Evolutionary conservation across 2,329 filamentous ascomycete species (phyloP), one percentile per base, ranked within the genome.

Genomic region (Phialophora chinensis): DNA sequence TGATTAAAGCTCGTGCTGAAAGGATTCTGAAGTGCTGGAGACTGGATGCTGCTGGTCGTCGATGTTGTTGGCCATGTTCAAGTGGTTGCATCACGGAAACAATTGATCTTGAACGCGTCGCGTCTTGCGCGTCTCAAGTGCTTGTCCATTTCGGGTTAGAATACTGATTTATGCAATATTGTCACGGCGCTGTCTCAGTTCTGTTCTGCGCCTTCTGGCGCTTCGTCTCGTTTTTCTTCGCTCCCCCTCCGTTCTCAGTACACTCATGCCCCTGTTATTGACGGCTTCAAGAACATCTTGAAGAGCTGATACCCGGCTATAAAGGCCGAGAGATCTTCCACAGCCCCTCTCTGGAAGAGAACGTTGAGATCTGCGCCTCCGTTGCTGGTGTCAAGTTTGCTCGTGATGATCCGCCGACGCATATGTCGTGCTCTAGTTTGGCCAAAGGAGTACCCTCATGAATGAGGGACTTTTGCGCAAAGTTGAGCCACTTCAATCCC

Each of bases 1-100:
- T n/a, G 44, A 60, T 50, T 29, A 58, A 60, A 58, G 62, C 49
- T 69, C 67, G 42, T 65, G 67, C 47, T 17, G 47, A 61, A 66
- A 60, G 29, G 44, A 20, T 42, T 20, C 7, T 35, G 47, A 25
- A 38, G 38, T 59, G 62, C 23, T 57, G 62, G 50, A 57, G 56
- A 60, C 58, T 53, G 52, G 31, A 11, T 27, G 31, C 10, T 47
- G 27, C 38, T 62, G 20, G 17, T 12, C 38, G 52, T 52, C 50
- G 29, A 53, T 23, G 52, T 57, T 56, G 63, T n/a, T 52, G 44
- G 44, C 3, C 5, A 12, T 17, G 11, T n/a, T 6, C 47, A 42
- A 52, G 3, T 17, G 29, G 29, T 14, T 55, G 25, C 14, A 35
- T 1, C 25, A 4, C 53, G 8, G 53, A 8, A 33, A 3, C 4